Evolutionary conservation across 139 green algal species (phyloP), one percentile per base, ranked within the genome.

Genomic region (Protoeuglena noctilucae): DNA sequence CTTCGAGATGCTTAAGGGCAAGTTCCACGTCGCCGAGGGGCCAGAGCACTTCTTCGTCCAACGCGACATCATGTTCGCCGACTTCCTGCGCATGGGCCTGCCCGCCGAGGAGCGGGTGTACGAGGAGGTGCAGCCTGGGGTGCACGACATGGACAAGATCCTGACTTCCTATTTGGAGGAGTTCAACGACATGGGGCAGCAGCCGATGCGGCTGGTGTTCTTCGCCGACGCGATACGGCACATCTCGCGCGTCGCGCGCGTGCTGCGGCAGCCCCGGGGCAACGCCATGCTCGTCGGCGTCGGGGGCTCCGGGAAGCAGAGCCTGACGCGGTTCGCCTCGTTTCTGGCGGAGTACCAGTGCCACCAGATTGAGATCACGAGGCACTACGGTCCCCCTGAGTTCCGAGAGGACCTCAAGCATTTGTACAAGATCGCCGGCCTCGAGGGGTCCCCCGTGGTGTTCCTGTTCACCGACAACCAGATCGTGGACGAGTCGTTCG

Each of bases 221-320:
- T 93, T 93, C 73, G 61, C 67, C 50, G 72, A 92, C 52, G 84
- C 84, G 3, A 62, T 89, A 34, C 63, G 86, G 58, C 82, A 93
- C 61, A 71, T 87, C 53, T 68, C 65, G 1, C 76, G 77, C 53
- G 68, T 88, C 40, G 49, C 60, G 5, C 72, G 84, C 53, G 71
- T 93, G 29, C 71, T 93, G 56, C 68, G 75, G 43, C 77, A 88
- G 68, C 82, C 82, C 7, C 63, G 79, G 25, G 84, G 84, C 56
- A 86, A 91, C 60, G 82, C 78, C 9, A 79, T 93, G 76, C 68
- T 93, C 28, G 70, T 93, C 29, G 84, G 84, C 40, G 84, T 91
- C 26, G 84, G 84, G 28, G 84, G 84, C 62, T 71, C 48, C 43
- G 84, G 84, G 58, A 90, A 88, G 70, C 70, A 74, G 57, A 78